Base-by-base conservation (phyloP, 2,329 filamentous ascomycete genomes). In the Neodidymelliopsis sp. region DNA sequence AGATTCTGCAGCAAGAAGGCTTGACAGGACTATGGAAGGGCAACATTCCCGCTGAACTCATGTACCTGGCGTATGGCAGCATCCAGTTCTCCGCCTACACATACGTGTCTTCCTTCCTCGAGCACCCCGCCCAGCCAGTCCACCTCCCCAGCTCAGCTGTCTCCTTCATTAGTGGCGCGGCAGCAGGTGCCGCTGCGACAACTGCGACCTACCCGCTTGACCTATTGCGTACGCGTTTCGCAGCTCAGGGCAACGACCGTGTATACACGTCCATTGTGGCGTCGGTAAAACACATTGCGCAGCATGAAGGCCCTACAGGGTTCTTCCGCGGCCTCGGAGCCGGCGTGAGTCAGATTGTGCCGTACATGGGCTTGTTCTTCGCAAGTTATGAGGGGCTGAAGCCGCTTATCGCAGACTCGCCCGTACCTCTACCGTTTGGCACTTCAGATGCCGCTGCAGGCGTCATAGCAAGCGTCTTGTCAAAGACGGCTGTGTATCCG, bases 301-400 rank as follows among this genome's bases (percentile, higher is more conserved):
- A 79, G 4, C 81, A 89, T 53, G 94, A 99, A 75, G 94, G 94
- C 0, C 62, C 76, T 0, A 72, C 73, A 4, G 94, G 94, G 0
- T 97, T 96, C 76, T 99, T 96, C 73, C 89, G 91, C 37, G 94
- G 94, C 3, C 78, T 96, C 24, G 83, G 83, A 1, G 92, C 93
- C 2, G 91, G 88, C 0, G 78, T 97, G 16, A 87, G 81, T 19
- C 92, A 97, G 76, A 94, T 97, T 37, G 84, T 96, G 8, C 94
- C 94, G 2, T 96, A 93, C 71, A 99, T 99, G 94, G 94, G 94
- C 11, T 80, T 96, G 2, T 97, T 99, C 77, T 99, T 99, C 74
- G 84, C 89, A 24, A 83, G 85, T 29, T 99, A 97, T 75, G 94
- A 99, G 73, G 79, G 81, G 8, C 76, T 96, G 39, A 79, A 79